Evolutionary conservation across 2,329 filamentous ascomycete species (phyloP), one percentile per base, ranked within the genome.

Genomic region (Claviceps pazoutovae): DNA sequence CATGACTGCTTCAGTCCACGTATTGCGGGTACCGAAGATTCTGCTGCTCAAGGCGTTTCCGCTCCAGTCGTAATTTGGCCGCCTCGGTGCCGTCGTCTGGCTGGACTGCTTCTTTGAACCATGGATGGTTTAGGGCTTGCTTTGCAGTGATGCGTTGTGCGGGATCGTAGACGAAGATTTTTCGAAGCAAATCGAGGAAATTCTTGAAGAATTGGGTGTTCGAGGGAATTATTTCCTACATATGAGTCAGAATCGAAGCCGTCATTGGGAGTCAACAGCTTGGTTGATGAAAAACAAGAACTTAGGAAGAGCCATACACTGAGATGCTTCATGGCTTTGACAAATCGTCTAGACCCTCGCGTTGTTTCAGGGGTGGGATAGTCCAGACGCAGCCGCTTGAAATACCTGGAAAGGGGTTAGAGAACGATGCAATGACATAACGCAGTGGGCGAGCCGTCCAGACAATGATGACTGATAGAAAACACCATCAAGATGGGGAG

Each of bases 281-380:
- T 34, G 16, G 38, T n/a, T 41, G 38, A 41, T n/a, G 3, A 21
- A 19, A 4, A 2, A 6, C 3, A 34, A 11, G 30, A 13, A 19
- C 2, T 42, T 13, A 5, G 17, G 39, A 21, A 19, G 39, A 19
- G 2, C 68, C 78, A 57, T 68, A 85, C 82, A 54, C 76, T 71
- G 30, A 86, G 67, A 51, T 73, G 73, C 64, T 84, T 85, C 82
- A 86, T 86, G n/a, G 80, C 81, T 64, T 81, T 82, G 13, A 86
- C 82, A 60, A 84, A 86, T 59, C 80, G 71, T 55, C 75, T 72
- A 1, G 81, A 84, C 3, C 81, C 80, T 52, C 81, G 71, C 0
- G 79, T 81, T 0, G 82, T 85, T 13, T 84, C 81, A 2, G 69
- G 58, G 2, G 74, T 76, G 3, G 82, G 82, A 56, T 84, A 86